Evolutionary conservation across 306 rosid genomes (phyloP).

Genomic region (Acacia confusa): DNA sequence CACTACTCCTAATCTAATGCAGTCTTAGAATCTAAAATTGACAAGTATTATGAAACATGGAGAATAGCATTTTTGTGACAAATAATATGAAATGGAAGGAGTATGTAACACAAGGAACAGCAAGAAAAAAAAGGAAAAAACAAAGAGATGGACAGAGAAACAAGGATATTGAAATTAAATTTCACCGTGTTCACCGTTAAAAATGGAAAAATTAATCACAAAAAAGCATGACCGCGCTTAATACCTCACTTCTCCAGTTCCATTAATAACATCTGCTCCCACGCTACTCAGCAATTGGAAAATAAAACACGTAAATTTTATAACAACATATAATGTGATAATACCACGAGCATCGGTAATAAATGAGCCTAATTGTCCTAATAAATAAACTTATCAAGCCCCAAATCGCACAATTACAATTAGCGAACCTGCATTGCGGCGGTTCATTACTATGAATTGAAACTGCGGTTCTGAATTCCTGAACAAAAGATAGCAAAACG

Average conservation of each 20-base stretch:
- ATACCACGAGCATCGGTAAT: neutral
- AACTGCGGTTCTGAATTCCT: constrained; percentile 87
- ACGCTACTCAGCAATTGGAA: neutral
- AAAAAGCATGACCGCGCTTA: neutral
- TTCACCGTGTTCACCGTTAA: neutral
- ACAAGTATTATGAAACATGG: neutral
- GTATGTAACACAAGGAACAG: neutral
- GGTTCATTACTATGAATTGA: constrained; percentile 97
- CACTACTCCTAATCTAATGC: neutral
- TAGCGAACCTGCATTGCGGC: constrained; percentile 73
- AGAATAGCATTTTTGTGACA: neutral
- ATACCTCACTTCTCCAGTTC: neutral
- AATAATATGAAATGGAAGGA: neutral
- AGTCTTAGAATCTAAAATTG: neutral
- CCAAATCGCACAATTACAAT: neutral
- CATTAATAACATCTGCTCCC: neutral
- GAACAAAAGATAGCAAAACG: constrained; percentile 6
- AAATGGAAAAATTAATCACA: neutral
- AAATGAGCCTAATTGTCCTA: neutral
- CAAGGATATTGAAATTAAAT: neutral
- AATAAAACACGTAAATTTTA: neutral
- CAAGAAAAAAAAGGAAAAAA: neutral
- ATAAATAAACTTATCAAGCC: neutral
- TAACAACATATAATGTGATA: neutral
- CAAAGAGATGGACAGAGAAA: neutral